Conservation (phyloP, 345 rosid species). For the Syzygium jambos region DNA sequence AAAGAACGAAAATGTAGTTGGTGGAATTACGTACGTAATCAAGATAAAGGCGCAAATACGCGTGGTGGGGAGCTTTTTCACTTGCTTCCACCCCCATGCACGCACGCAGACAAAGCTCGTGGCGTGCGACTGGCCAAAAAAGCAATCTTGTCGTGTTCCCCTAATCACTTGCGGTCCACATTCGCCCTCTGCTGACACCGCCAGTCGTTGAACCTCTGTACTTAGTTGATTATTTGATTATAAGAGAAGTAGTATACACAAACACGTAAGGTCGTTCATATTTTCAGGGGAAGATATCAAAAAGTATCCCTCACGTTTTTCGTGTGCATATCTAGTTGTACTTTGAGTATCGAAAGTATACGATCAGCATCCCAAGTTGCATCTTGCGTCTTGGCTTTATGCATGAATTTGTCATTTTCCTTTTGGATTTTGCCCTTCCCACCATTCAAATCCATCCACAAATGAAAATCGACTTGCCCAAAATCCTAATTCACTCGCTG, state of each 20-base stretch:
- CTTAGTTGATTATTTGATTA: not conserved
- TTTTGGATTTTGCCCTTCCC: fast-evolving
- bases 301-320: not conserved
- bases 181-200: not conserved
- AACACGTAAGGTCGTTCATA: not conserved
- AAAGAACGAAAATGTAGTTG: not conserved
- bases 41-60: not conserved
- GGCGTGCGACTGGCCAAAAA: not conserved
- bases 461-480: not conserved
- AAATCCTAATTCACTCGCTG: not conserved
- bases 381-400: fast-evolving
- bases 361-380: fast-evolving
- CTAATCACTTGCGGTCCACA: not conserved
- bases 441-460: not conserved
- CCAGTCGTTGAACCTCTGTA: not conserved
- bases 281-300: not conserved
- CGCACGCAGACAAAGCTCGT: not conserved
- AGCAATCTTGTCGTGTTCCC: not conserved
- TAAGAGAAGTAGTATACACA: not conserved
- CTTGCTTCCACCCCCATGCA: not conserved
- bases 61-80: not conserved
- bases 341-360: fast-evolving
- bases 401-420: fast-evolving
- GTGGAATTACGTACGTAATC: not conserved
- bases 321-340: fast-evolving